phyloP scores from a whole-genome alignment of 2,329 filamentous ascomycete genomes.

The Chaetoscypha palmicola region DNA sequence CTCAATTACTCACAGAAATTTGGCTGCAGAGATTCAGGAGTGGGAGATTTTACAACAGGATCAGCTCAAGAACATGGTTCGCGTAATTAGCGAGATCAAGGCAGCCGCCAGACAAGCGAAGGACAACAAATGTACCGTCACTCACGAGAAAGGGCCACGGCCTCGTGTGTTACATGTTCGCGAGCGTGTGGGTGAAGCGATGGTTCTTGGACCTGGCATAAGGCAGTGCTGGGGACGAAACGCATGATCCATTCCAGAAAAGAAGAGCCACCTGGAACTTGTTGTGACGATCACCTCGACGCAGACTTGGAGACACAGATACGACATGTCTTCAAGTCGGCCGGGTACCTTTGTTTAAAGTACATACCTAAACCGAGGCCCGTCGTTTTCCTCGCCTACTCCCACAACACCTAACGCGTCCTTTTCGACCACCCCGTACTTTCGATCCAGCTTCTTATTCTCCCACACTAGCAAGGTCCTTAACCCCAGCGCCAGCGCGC shows the following conservation, averaged over 20 bases:
- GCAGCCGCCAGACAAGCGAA: too few species aligned
- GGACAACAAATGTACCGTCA: too few species aligned
- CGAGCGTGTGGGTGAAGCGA: too few species aligned
- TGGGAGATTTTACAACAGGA: constrained; percentile 12
- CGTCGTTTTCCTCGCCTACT: constrained; percentile 23
- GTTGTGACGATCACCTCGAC: too few species aligned
- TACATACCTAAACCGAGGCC: constrained; percentile 23
- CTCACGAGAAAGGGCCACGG: too few species aligned
- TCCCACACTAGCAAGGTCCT: constrained; percentile 50
- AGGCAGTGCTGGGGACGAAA: too few species aligned
- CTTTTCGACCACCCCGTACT: constrained; percentile 23
- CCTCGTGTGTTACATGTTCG: too few species aligned
- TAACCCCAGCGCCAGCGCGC: constrained; percentile 44
- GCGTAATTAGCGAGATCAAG: constrained; percentile 16
- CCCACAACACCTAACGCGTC: constrained; percentile 3
- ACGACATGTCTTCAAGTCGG: too few species aligned
- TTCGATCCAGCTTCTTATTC: constrained; percentile 51
- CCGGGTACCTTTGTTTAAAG: constrained; percentile 1
- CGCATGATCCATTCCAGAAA: too few species aligned
- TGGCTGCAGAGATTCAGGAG: constrained; percentile 5
- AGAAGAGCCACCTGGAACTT: too few species aligned
- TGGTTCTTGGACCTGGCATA: too few species aligned
- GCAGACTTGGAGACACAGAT: too few species aligned
- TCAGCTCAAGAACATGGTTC: constrained; percentile 10
- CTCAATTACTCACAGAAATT: constrained; percentile 2